Percentiles rank a stretch among this genome's conserved stretches.
These are phyloP conservation scores for Diversispora epigaea DNA, from an alignment of 192 early-diverging fungal genomes.

Conservation along the genomic window DNA sequence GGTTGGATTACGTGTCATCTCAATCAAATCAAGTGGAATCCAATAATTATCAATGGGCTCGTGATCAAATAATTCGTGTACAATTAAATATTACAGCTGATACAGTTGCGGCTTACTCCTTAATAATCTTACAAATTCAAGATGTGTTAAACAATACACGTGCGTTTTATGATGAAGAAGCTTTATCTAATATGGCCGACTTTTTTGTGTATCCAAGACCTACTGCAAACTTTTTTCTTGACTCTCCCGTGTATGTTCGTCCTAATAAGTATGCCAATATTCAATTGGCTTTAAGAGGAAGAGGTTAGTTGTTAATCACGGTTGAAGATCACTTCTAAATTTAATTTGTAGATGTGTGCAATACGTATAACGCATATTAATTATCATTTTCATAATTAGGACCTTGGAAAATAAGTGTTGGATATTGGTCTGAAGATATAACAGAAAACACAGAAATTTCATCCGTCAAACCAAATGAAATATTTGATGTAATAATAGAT, in stretches of 20 bases:
- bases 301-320: conserved; percentile 11
- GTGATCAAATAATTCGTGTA: conserved; percentile 33
- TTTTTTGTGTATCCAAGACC: conserved; percentile 39
- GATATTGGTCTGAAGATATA: conserved; percentile 31
- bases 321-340: neutral
- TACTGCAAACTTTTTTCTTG: conserved; percentile 35
- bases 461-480: neutral
- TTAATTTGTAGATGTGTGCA: no score
- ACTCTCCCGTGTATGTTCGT: conserved; percentile 7
- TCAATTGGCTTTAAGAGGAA: neutral
- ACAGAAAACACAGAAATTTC: neutral
- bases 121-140: conserved; percentile 29
- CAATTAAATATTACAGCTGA: conserved; percentile 39
- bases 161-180: neutral
- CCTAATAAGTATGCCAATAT: conserved; percentile 11
- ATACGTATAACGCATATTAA: neutral
- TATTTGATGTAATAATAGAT: neutral
- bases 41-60: conserved; percentile 40
- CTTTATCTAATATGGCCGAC: neutral
- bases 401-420: conserved; percentile 20
- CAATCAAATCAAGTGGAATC: conserved; percentile 15
- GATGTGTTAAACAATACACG: conserved; percentile 38
- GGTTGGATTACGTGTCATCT: conserved; percentile 33
- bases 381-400: neutral
- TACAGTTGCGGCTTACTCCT: conserved; percentile 27